Evolutionary conservation across 164 flowering plant genomes (phyloP), one percentile per base, ranked within the genome.

Genomic region (Protea cynaroides): DNA sequence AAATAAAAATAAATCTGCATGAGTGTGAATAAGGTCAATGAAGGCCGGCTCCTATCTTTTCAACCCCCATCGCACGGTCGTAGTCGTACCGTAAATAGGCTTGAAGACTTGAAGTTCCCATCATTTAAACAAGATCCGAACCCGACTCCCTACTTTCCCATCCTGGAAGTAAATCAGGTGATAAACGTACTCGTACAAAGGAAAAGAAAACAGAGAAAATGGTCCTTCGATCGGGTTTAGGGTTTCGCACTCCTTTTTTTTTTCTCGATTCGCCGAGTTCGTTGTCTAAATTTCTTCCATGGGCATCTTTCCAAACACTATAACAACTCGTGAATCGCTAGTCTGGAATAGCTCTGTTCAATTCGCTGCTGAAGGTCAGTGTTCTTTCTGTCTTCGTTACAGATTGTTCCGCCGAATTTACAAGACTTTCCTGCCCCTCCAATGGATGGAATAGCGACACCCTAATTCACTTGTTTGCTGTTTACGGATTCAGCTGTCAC

Each of bases 201-300:
- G 60, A 37, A 11, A 25, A 40, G 25, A 49, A 24, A 14, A 7
- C n/a, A 53, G 9, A 10, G 37, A 24, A 25, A 23, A 58, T 43
- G 65, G 62, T 53, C 59, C 62, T 61, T 29, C 34, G 65, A 68
- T 68, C 71, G 54, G 55, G 51, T 62, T 65, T 68, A 68, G 61
- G 66, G 71, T 49, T 61, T 38, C 44, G 43, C 65, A 62, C n/a
- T 53, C 53, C 17, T 61, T 22, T 19, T 46, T 23, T 46, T 23
- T 44, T 38, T 61, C 34, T 64, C 46, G 24, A 43, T 38, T 61
- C 51, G 44, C 59, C 54, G 21, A n/a, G 13, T 9, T 17, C 24
- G 29, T 7, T 47, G 15, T 47, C 44, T 47, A 19, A 15, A 44
- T 15, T 14, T 19, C 37, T 47, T 18, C 44, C 61, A 25, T 59